phyloP scores from a whole-genome alignment of 2,329 filamentous ascomycete genomes.

The Salinomyces thailandicus region DNA sequence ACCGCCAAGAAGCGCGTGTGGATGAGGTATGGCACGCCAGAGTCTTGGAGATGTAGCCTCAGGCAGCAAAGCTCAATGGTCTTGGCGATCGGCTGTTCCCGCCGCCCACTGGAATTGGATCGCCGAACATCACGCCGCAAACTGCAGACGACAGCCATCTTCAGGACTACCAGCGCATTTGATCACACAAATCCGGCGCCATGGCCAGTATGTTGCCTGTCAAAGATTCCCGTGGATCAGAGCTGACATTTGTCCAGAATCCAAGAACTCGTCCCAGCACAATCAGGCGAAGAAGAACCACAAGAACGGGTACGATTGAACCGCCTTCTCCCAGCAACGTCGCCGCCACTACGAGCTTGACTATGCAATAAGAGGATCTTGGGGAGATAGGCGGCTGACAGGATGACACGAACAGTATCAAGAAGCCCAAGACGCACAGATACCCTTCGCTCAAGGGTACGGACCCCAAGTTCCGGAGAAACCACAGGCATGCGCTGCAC shows the following conservation, averaged over 20 bases:
- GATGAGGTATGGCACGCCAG: no score
- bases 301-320: constrained; percentile 81
- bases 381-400: constrained; percentile 5
- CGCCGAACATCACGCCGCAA: not conserved
- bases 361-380: no score
- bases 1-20: no score
- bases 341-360: no score
- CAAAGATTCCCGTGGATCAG: no score
- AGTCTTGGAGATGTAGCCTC: no score
- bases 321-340: no score
- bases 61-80: no score
- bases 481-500: constrained; percentile 99
- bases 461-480: constrained; percentile 99
- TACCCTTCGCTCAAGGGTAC: constrained; percentile 98
- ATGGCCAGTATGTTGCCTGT: constrained; percentile 70
- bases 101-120: not conserved
- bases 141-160: not conserved
- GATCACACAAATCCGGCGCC: constrained; percentile 31
- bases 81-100: not conserved
- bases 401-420: constrained; percentile 59
- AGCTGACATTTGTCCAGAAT: constrained; percentile 52
- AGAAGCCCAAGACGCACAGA: constrained; percentile 98
- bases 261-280: constrained; percentile 99
- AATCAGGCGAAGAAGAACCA: constrained; percentile 98
- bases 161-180: constrained; percentile 1